Percentiles rank a stretch among this genome's conserved stretches.
phyloP scores from a whole-genome alignment of 2,329 filamentous ascomycete species.

The Colletotrichum ledebouriae region DNA sequence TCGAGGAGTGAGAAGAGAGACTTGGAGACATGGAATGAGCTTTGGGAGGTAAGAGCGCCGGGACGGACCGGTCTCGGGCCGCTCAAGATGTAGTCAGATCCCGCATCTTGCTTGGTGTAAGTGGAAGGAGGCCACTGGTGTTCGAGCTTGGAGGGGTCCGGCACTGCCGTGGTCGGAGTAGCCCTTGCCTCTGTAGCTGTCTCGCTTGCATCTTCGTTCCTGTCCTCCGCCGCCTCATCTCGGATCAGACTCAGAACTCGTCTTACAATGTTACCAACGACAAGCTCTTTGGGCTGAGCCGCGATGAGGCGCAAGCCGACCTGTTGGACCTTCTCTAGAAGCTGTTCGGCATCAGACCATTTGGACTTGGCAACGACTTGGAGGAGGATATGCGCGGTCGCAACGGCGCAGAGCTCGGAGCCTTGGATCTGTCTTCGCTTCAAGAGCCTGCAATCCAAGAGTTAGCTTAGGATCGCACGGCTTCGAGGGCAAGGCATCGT shows the following conservation, averaged over 20 bases:
- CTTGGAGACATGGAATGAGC: slow-evolving; percentile 75
- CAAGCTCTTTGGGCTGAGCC: slow-evolving; percentile 90
- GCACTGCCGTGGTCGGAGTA: slow-evolving; percentile 57
- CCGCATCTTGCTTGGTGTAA: slow-evolving; percentile 52
- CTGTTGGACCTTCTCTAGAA: slow-evolving; percentile 84
- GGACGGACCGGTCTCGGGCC: slow-evolving; percentile 60
- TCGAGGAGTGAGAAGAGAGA: slow-evolving; percentile 93
- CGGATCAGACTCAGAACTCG: slow-evolving; percentile 91
- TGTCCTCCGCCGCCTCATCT: slow-evolving; percentile 87
- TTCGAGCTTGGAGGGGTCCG: slow-evolving; percentile 48
- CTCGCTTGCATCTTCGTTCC: slow-evolving; percentile 72
- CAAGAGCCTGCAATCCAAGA: slow-evolving; percentile 72
- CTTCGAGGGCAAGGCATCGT: slow-evolving; percentile 51
- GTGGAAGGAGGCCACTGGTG: slow-evolving; percentile 51
- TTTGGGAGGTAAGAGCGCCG: slow-evolving; percentile 71
- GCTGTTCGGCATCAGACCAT: slow-evolving; percentile 80
- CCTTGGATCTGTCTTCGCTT: slow-evolving; percentile 92
- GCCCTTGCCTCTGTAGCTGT: slow-evolving; percentile 63
- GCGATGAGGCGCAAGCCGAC: slow-evolving; percentile 83
- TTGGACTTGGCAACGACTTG: slow-evolving; percentile 87
- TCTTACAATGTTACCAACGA: slow-evolving; percentile 93
- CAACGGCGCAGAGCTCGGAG: slow-evolving; percentile 89
- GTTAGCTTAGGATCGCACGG: slow-evolving; percentile 18
- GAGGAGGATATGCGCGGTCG: slow-evolving; percentile 89
- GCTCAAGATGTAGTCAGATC: slow-evolving; percentile 43